Conservation (phyloP, 2,329 filamentous ascomycete genomes). For the Phoma herbarum region DNA sequence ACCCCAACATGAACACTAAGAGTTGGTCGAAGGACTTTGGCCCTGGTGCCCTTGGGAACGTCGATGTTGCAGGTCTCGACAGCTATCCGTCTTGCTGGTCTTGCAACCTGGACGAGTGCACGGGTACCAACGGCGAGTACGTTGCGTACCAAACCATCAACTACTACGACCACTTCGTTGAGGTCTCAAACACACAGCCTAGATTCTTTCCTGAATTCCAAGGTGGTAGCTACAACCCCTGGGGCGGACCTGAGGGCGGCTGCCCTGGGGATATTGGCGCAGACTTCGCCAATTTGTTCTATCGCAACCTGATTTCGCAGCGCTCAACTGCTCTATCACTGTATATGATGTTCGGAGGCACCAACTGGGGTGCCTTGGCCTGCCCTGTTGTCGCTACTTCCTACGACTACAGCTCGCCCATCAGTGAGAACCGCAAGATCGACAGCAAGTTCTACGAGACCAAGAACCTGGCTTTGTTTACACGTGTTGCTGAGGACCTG, state of each 20-base stretch:
- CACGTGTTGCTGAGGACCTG: constrained; percentile 65
- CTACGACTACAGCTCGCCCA: constrained; percentile 71
- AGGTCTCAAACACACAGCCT: constrained; percentile 57
- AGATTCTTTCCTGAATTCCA: constrained; percentile 68
- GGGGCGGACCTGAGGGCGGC: constrained; percentile 67
- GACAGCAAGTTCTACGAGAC: constrained; percentile 70
- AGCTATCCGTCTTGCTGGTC: constrained; percentile 67
- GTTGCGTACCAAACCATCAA: constrained; percentile 63
- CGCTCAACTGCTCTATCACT: constrained; percentile 67
- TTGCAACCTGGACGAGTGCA: constrained; percentile 69
- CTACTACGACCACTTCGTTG: constrained; percentile 59
- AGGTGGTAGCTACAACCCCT: constrained; percentile 68
- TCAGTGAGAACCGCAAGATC: constrained; percentile 66
- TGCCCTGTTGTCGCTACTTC: constrained; percentile 67
- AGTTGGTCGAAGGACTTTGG: constrained; percentile 70
- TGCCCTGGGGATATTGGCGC: constrained; percentile 64
- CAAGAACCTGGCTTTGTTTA: constrained; percentile 68
- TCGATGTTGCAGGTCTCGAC: constrained; percentile 64
- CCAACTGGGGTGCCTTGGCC: constrained; percentile 69
- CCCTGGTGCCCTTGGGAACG: constrained; percentile 60
- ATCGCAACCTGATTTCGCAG: constrained; percentile 68
- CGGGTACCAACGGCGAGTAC: constrained; percentile 64
- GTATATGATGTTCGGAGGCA: constrained; percentile 73
- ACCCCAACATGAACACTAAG: constrained; percentile 66
- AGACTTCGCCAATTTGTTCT: constrained; percentile 71